Evolutionary conservation across 257 asterid species (phyloP).

Genomic region (Plantago elongata): DNA sequence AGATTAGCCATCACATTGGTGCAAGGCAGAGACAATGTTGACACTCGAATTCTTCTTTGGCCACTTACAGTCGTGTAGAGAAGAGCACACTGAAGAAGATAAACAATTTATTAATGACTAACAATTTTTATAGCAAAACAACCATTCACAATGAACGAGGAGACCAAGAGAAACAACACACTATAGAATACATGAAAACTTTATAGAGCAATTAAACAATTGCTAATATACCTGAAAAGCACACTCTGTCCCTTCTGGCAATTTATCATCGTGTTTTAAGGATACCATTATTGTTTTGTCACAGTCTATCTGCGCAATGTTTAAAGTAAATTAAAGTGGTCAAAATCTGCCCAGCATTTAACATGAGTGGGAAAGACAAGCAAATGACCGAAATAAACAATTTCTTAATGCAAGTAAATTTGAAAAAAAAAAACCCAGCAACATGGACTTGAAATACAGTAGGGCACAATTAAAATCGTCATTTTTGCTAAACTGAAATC

Average conservation of each 20-base stretch:
- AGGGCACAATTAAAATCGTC: background rate
- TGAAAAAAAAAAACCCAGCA: too few relatives aligned
- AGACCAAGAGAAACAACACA: conserved; percentile 7
- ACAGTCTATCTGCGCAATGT: conserved; percentile 66
- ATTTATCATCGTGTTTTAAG: conserved; percentile 89
- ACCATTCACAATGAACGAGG: background rate
- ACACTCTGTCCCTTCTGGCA: conserved; percentile 95
- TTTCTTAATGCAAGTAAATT: background rate
- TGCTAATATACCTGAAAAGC: conserved; percentile 72
- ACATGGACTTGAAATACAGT: too few relatives aligned
- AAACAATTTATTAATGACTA: conserved; percentile 24
- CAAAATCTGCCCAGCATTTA: conserved; percentile 7
- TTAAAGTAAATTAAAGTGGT: conserved; percentile 7
- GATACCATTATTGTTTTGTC: conserved; percentile 96
- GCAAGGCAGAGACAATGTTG: conserved; percentile 90
- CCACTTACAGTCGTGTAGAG: conserved; percentile 92
- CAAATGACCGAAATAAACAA: background rate
- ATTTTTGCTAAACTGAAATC: background rate
- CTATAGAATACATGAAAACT: background rate
- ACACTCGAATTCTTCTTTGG: conserved; percentile 95
- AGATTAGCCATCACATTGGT: conserved; percentile 83
- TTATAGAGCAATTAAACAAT: conserved; percentile 5
- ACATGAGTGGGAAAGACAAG: conserved; percentile 7
- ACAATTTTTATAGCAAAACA: background rate
- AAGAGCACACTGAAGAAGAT: conserved; percentile 72